Evolutionary conservation across 176 grass and related monocot genomes (phyloP).

Genomic region (Musa beccarii): DNA sequence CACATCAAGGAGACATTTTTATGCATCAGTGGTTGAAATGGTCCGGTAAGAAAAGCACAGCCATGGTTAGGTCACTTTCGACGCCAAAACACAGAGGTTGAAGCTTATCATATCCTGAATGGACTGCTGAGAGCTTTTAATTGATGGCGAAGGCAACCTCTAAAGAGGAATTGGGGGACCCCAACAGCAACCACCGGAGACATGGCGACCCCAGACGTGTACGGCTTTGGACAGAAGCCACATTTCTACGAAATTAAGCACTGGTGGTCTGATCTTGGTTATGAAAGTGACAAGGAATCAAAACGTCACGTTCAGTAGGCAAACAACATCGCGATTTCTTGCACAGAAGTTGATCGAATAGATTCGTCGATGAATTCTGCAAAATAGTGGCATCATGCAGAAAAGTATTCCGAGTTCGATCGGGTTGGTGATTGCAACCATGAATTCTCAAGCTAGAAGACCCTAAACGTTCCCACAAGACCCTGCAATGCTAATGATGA

Average conservation of each 20-base stretch:
- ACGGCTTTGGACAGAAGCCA: background rate
- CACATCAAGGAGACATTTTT: no score
- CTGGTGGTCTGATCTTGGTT: constrained; percentile 4
- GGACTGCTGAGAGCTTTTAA: background rate
- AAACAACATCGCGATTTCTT: constrained; percentile 1
- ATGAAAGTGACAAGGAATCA: constrained; percentile 21
- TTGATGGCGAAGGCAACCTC: constrained; percentile 10
- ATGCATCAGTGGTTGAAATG: no score
- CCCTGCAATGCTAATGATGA: no score
- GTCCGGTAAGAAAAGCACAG: background rate
- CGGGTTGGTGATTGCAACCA: background rate
- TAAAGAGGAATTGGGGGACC: background rate
- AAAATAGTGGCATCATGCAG: background rate
- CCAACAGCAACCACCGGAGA: background rate
- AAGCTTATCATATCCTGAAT: background rate
- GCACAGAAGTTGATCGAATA: background rate
- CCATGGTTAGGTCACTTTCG: background rate
- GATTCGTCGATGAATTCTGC: background rate
- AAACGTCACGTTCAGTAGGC: background rate
- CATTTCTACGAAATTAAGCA: background rate
- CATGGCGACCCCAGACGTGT: background rate
- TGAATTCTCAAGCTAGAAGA: background rate
- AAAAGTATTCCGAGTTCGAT: background rate
- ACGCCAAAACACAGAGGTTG: background rate
- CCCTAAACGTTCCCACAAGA: no score